These are phyloP conservation scores for Mycena pura DNA, from an alignment of 768 basidiomycete genomes.

Conservation along the genomic window DNA sequence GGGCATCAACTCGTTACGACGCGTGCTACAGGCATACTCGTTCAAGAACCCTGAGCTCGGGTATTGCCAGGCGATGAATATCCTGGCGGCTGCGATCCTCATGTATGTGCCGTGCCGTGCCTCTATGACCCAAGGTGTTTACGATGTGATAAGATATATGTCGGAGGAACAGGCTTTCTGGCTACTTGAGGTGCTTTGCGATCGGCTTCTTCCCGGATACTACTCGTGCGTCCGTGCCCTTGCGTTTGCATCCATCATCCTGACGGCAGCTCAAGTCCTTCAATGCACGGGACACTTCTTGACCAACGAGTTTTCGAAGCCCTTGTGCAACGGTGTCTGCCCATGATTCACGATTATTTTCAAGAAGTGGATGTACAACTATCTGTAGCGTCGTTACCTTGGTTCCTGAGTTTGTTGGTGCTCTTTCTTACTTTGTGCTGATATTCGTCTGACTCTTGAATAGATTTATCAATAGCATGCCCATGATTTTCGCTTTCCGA, in stretches of 20 bases:
- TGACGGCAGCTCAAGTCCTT: conserved; percentile 63
- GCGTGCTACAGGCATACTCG: conserved; percentile 94
- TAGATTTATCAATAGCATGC: conserved; percentile 93
- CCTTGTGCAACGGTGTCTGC: conserved; percentile 86
- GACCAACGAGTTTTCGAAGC: conserved; percentile 98
- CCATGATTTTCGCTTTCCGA: conserved; percentile 97
- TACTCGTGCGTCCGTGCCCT: conserved; percentile 71
- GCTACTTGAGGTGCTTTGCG: conserved; percentile 94
- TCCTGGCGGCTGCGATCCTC: conserved; percentile 92
- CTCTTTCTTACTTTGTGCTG: background rate
- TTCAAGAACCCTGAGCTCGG: conserved; percentile 93
- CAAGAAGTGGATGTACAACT: conserved; percentile 91
- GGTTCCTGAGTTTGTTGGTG: conserved; percentile 95
- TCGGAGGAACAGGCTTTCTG: conserved; percentile 99
- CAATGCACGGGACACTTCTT: conserved; percentile 98
- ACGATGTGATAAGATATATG: conserved; percentile 76
- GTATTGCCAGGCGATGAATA: conserved; percentile 99
- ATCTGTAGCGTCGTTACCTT: conserved; percentile 94
- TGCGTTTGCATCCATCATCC: background rate
- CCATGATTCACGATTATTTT: conserved; percentile 95
- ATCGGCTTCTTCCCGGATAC: conserved; percentile 95
- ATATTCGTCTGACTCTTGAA: background rate
- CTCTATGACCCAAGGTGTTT: background rate
- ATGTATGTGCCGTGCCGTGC: conserved; percentile 58
- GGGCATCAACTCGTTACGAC: conserved; percentile 82